These are phyloP conservation scores for Chytriomyces hyalinus DNA, from an alignment of 192 early-diverging fungal species.

Conservation along the genomic window DNA sequence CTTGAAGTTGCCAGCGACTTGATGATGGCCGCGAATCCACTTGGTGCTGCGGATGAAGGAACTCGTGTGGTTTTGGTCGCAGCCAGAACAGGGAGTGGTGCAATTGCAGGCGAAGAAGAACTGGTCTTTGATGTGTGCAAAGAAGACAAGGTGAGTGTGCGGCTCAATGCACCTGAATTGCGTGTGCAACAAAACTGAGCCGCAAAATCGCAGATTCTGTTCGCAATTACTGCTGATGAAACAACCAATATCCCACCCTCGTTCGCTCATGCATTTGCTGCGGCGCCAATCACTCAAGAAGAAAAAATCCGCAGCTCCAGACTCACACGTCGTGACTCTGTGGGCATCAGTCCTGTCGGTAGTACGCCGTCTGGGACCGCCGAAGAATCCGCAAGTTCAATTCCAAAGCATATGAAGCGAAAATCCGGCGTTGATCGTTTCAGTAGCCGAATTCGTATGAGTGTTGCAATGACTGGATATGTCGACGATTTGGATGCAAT, in stretches of 20 bases:
- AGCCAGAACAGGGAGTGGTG: slow-evolving; percentile 40
- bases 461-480: slow-evolving; percentile 11
- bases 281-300: slow-evolving; percentile 5
- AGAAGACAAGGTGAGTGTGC: slow-evolving; percentile 40
- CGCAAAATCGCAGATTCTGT: slow-evolving; percentile 25
- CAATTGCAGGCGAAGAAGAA: slow-evolving; percentile 34
- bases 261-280: slow-evolving; percentile 35
- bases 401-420: background rate
- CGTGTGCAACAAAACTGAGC: background rate
- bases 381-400: no score
- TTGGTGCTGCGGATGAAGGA: slow-evolving; percentile 29
- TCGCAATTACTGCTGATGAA: slow-evolving; percentile 41
- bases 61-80: slow-evolving; percentile 40
- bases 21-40: slow-evolving; percentile 35
- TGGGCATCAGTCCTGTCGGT: background rate
- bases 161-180: slow-evolving; percentile 1
- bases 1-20: slow-evolving; percentile 31
- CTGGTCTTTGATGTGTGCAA: slow-evolving; percentile 44
- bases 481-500: slow-evolving; percentile 25
- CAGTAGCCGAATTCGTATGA: slow-evolving; percentile 22
- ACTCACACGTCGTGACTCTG: slow-evolving; percentile 10
- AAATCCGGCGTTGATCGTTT: slow-evolving; percentile 6
- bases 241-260: slow-evolving; percentile 38
- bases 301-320: background rate
- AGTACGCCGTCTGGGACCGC: background rate